These are phyloP conservation scores for Hypericum perforatum DNA, from an alignment of 345 rosid species.

Conservation along the genomic window DNA sequence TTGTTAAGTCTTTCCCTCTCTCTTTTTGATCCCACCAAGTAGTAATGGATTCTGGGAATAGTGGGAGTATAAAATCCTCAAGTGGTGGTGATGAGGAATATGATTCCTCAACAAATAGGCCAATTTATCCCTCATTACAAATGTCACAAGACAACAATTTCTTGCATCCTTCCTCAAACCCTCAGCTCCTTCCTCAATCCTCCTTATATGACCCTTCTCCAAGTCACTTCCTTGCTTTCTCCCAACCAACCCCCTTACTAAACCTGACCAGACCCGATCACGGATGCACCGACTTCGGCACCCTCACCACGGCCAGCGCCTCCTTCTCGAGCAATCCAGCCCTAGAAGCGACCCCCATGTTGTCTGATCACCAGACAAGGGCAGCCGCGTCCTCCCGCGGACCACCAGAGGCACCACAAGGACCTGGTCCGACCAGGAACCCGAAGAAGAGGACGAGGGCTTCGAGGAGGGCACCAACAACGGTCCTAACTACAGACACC, in stretches of 20 bases:
- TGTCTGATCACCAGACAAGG: slow-evolving; percentile 15
- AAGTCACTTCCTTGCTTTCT: slow-evolving; percentile 22
- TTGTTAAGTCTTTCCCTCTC: no score
- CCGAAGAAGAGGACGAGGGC: slow-evolving; percentile 83
- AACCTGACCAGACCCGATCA: slow-evolving; percentile 27
- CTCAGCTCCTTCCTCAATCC: slow-evolving; percentile 18
- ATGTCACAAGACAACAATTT: slow-evolving; percentile 10
- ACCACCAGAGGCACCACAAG: neutral
- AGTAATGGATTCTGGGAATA: slow-evolving; percentile 72
- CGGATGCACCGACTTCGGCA: slow-evolving; percentile 12
- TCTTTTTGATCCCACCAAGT: neutral
- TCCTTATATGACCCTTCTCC: slow-evolving; percentile 29
- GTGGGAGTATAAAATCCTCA: slow-evolving; percentile 67
- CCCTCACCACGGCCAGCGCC: slow-evolving; percentile 10
- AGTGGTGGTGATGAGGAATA: slow-evolving; percentile 61
- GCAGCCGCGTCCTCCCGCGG: slow-evolving; percentile 8
- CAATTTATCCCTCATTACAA: slow-evolving; percentile 27
- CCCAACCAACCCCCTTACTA: slow-evolving; percentile 19
- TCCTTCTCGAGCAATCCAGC: slow-evolving; percentile 11
- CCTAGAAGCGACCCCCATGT: slow-evolving; percentile 12
- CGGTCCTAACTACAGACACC: slow-evolving; percentile 83
- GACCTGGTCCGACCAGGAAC: slow-evolving; percentile 26
- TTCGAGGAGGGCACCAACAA: slow-evolving; percentile 81
- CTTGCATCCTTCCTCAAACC: slow-evolving; percentile 9
- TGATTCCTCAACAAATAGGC: slow-evolving; percentile 27